Evolutionary conservation across 352 stramenopile species (phyloP), one percentile per base, ranked within the genome.

Genomic region (Salisapilia sapeloensis): DNA sequence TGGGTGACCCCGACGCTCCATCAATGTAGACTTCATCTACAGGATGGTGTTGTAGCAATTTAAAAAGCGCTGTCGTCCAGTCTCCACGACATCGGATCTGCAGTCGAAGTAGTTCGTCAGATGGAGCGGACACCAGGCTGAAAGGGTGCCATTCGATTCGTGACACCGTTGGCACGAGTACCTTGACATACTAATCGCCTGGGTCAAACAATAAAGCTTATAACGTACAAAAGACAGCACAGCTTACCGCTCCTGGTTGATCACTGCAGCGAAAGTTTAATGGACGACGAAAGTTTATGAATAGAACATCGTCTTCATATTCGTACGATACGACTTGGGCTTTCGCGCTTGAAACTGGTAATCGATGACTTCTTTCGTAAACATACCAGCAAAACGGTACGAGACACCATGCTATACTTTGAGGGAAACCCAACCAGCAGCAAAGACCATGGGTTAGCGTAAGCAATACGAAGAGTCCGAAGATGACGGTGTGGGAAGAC

Each of bases 91-190:
- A 14, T 4, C 47, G 51, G 24, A 82, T 52, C 31, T 61, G 55
- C 4, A 82, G 30, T 16, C 49, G 39, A 4, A 75, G 11, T 5
- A 50, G 38, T 6, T 55, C 22, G 32, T 84, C 63, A 4, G 56
- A 32, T 2, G 60, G 59, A 2, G 54, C 54, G 1, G 61, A 81
- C 6, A 56, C 58, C 14, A 90, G 38, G 9, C 52, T 85, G 50
- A 87, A 90, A 17, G 75, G 69, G 53, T 87, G 75, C 75, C 71
- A 91, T 46, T 87, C 56, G 7, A 61, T 24, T 2, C 38, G 18
- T 10, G 62, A 78, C 31, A 91, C 43, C 10, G 28, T 33, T 6
- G 59, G 56, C 3, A 81, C 44, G 22, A 75, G 53, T n/a, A 87
- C 17, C 30, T 79, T 82, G 5, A 69, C 41, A 53, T 82, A 87